phyloP scores from a whole-genome alignment of 208 protist species.

The Blastocrithidia nonstop region DNA sequence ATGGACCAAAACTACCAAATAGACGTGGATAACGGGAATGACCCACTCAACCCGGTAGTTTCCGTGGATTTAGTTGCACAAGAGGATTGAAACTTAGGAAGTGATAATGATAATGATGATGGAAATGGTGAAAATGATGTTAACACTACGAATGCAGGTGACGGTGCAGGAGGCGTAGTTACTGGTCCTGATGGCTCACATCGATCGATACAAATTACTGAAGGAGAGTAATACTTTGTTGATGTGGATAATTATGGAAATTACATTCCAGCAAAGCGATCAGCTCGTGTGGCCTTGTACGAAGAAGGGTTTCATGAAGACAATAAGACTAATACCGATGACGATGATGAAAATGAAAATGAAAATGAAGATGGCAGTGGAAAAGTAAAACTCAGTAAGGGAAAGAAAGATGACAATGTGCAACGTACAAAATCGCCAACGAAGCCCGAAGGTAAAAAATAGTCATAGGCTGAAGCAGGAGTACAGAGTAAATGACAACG shows the following conservation, averaged over 20 bases:
- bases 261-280: constrained; percentile 54
- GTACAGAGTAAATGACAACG: constrained; percentile 54
- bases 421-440: constrained; percentile 19
- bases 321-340: too few species aligned
- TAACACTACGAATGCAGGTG: not conserved
- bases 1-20: constrained; percentile 36
- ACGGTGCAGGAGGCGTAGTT: constrained; percentile 7
- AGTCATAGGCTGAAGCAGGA: constrained; percentile 12
- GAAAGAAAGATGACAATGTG: constrained; percentile 19
- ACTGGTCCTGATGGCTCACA: constrained; percentile 2
- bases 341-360: constrained; percentile 14
- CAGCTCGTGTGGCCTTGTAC: constrained; percentile 47
- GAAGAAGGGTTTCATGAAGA: constrained; percentile 49
- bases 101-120: constrained; percentile 14
- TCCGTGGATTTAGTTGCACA: constrained; percentile 59
- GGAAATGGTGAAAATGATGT: not conserved
- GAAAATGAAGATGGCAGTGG: constrained; percentile 9
- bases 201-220: constrained; percentile 52
- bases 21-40: constrained; percentile 34
- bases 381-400: not conserved
- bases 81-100: constrained; percentile 72
- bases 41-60: constrained; percentile 63
- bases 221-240: constrained; percentile 62
- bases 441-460: constrained; percentile 13
- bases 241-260: constrained; percentile 85